A percentile compares a stretch with the other conserved stretches of the same genome.
Evolutionary conservation across 108 stramenopile species (phyloP).

Genomic region (Skeletonema menzelii): DNA sequence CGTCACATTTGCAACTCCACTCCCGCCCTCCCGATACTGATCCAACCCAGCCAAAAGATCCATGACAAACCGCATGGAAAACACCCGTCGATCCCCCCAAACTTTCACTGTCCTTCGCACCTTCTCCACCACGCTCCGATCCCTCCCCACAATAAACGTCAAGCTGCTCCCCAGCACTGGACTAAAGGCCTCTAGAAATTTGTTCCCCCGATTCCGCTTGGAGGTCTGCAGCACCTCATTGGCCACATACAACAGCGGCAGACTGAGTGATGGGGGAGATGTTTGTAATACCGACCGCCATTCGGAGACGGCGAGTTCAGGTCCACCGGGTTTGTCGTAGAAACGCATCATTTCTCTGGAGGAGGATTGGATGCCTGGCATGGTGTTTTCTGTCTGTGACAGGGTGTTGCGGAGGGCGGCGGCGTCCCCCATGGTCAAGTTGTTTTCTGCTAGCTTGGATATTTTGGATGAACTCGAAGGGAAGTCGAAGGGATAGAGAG

Average conservation of each 20-base stretch:
- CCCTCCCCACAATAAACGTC: slow-evolving; percentile 54
- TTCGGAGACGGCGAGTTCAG: slow-evolving; percentile 66
- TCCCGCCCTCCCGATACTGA: slow-evolving; percentile 48
- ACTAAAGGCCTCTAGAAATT: slow-evolving; percentile 82
- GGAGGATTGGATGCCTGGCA: slow-evolving; percentile 66
- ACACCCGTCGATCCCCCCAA: slow-evolving; percentile 85
- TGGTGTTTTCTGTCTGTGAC: slow-evolving; percentile 46
- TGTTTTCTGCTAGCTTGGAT: too few relatives aligned
- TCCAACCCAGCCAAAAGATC: slow-evolving; percentile 76
- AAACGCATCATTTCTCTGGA: slow-evolving; percentile 81
- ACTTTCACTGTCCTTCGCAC: slow-evolving; percentile 83
- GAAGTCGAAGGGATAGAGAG: too few relatives aligned
- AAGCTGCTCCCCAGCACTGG: slow-evolving; percentile 72
- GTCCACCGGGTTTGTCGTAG: slow-evolving; percentile 64
- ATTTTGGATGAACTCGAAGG: too few relatives aligned
- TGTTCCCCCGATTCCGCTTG: slow-evolving; percentile 85
- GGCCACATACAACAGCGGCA: slow-evolving; percentile 85
- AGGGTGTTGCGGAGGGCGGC: slow-evolving; percentile 36
- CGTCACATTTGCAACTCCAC: not conserved
- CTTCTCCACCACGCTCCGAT: slow-evolving; percentile 57
- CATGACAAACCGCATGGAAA: slow-evolving; percentile 71
- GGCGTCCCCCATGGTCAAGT: slow-evolving; percentile 33
- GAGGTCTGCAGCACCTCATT: slow-evolving; percentile 86
- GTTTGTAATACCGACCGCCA: slow-evolving; percentile 77
- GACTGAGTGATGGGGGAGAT: slow-evolving; percentile 45